Evolutionary conservation across 352 stramenopile species (phyloP).

Genomic region (Phytophthora kernoviae): DNA sequence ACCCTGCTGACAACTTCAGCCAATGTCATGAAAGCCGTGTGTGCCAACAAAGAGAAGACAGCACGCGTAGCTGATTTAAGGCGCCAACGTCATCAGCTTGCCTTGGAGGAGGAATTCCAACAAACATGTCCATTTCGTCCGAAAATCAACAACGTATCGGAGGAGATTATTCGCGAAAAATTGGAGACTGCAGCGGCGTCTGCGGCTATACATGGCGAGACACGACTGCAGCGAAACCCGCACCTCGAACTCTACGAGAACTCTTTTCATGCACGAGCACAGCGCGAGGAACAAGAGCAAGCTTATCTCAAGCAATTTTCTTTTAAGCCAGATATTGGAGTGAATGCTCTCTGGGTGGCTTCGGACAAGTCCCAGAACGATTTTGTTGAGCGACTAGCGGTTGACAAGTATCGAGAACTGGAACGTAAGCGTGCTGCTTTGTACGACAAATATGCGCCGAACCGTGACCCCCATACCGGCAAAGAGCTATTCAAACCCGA

Average conservation of each 20-base stretch:
- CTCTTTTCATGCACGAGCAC: conserved; percentile 49
- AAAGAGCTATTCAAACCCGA: conserved; percentile 75
- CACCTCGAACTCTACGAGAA: conserved; percentile 78
- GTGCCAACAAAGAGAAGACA: conserved; percentile 50
- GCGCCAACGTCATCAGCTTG: conserved; percentile 56
- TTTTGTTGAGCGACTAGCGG: conserved; percentile 72
- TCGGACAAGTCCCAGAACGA: conserved; percentile 42
- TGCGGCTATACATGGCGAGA: conserved; percentile 20
- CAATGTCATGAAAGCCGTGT: conserved; percentile 31
- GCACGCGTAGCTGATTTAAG: conserved; percentile 38
- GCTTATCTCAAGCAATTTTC: conserved; percentile 69
- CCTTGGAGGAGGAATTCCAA: conserved; percentile 69
- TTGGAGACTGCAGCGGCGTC: conserved; percentile 46
- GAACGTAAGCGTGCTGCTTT: conserved; percentile 61
- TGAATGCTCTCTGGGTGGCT: conserved; percentile 68
- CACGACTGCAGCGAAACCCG: conserved; percentile 45
- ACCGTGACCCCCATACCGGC: conserved; percentile 63
- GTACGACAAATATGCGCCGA: conserved; percentile 65
- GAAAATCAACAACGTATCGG: conserved; percentile 72
- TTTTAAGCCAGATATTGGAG: conserved; percentile 82
- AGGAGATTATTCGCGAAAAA: conserved; percentile 79
- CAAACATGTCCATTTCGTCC: conserved; percentile 72
- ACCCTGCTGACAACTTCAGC: conserved; percentile 53
- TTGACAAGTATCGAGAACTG: conserved; percentile 70
- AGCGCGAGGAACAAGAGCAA: conserved; percentile 51